Evolutionary conservation across 2,329 filamentous ascomycete species (phyloP), one percentile per base, ranked within the genome.

Genomic region (Beauveria rudraprayagi): DNA sequence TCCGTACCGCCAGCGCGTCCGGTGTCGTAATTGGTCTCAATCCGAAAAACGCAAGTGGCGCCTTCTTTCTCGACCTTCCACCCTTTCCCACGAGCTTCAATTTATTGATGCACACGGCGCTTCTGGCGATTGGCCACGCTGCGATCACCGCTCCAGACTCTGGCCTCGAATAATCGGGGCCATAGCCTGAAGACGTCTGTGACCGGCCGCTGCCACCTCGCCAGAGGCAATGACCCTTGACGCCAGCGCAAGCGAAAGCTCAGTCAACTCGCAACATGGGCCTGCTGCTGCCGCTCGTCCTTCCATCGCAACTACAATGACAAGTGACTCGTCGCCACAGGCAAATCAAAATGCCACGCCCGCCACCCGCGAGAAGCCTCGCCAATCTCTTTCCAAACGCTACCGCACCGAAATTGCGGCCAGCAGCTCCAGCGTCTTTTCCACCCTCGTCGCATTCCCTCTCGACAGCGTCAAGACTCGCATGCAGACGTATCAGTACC

Each of bases 381-480:
- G 73, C 63, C 66, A 71, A 61, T 67, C 67, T 28, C 69, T 87
- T 78, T 79, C 88, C 69, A 92, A 91, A 77, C 83, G 82, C 66
- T 93, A 94, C 74, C 84, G 89, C 66, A 92, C 88, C 54, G 89
- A 93, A 75, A 85, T 94, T 66, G 85, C 90, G 63, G 90, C 91
- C 50, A 89, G 87, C 74, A 80, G 85, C 44, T 89, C 88, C 70
- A 92, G 88, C 73, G 80, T 92, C 66, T 80, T 93, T 61, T 91
- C 89, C 43, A 94, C 90, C 47, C 82, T 91, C 70, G 80, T 83
- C 66, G 88, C 90, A n/a, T 95, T 93, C 71, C 91, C 91, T 24
- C 83, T 95, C 67, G 91, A 95, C 73, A 93, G 91, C 68, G 88
- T 93, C 72, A 95, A 95, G 79, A 92, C 89, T 61, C 89, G 91